Evolutionary conservation across 108 stramenopile genomes (phyloP).

Genomic region (Cylindrotheca fusiformis): DNA sequence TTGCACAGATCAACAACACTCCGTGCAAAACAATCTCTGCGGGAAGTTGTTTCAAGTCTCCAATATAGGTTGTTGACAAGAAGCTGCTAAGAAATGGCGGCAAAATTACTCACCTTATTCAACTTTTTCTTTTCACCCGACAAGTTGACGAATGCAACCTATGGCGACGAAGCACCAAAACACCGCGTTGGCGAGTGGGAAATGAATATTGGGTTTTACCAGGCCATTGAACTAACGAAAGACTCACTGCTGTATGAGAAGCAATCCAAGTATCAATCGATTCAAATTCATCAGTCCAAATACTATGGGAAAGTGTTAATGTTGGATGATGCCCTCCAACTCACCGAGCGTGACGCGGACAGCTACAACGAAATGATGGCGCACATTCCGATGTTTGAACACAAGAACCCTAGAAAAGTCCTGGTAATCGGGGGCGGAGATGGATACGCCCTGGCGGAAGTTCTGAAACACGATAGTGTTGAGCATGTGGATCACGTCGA

Average conservation of each 20-base stretch:
- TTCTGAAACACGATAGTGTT: slow-evolving; percentile 59
- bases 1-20: too few relatives aligned
- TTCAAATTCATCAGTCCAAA: slow-evolving; percentile 59
- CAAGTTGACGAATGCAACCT: not conserved
- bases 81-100: too few relatives aligned
- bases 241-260: slow-evolving; percentile 39
- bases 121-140: not conserved
- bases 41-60: too few relatives aligned
- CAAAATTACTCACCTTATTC: not conserved
- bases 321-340: slow-evolving; percentile 66
- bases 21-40: too few relatives aligned
- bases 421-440: slow-evolving; percentile 80
- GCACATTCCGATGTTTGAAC: slow-evolving; percentile 76
- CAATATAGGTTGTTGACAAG: too few relatives aligned
- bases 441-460: slow-evolving; percentile 51
- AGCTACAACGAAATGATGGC: slow-evolving; percentile 90
- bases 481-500: slow-evolving; percentile 79
- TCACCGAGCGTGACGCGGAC: slow-evolving; percentile 76
- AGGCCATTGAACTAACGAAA: slow-evolving; percentile 37
- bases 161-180: slow-evolving; percentile 7
- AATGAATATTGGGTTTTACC: slow-evolving; percentile 43
- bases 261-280: slow-evolving; percentile 60
- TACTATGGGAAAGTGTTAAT: slow-evolving; percentile 70
- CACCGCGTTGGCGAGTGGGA: slow-evolving; percentile 36
- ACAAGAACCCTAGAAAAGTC: slow-evolving; percentile 49